Evolutionary conservation across 164 flowering plant genomes (phyloP), one percentile per base, ranked within the genome.

Genomic region (Saururus chinensis): DNA sequence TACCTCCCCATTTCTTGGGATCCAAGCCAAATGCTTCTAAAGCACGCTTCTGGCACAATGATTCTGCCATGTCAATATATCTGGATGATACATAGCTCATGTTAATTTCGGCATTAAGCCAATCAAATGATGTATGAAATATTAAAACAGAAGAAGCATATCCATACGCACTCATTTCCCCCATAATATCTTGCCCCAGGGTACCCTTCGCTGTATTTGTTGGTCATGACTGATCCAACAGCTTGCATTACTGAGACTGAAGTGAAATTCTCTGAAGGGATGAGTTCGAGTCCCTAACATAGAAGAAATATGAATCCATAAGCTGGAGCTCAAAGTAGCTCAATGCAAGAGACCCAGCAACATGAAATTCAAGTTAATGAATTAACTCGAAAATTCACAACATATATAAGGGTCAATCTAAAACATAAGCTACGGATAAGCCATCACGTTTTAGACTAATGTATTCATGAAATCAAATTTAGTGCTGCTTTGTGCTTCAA

Each of bases 161-260:
- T 45, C 49, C 11, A 0, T 2, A 45, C 95, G 56, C 82, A 95
- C 99, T 95, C 99, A 56, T 95, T 91, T 75, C 99, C 99, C 68
- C 99, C 99, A 73, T 95, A 95, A 77, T 95, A 95, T 87, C 99
- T 80, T 53, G 99, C 99, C 65, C 99, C 98, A 20, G 99, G 99
- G 73, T 95, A 95, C 52, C 99, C 99, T 81, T 95, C 99, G 75
- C 98, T 95, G 76, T 95, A 91, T 69, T 95, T 95, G 77, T 95
- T 95, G 61, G 98, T 91, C 99, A 95, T 95, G 68, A 95, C 75
- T 20, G 99, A 95, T 13, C 99, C 99, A 68, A 89, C 98, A 26
- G 99, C 99, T 91, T 95, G 88, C 99, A 95, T 95, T 64, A 95
- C 97, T 12, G 99, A 95, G 3, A 82, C 70, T 16, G 99, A 91